Percentiles rank a stretch among this genome's conserved stretches.
Conservation (phyloP, 1,284 basidiomycete species). For the Cystobasidium slooffiae region DNA sequence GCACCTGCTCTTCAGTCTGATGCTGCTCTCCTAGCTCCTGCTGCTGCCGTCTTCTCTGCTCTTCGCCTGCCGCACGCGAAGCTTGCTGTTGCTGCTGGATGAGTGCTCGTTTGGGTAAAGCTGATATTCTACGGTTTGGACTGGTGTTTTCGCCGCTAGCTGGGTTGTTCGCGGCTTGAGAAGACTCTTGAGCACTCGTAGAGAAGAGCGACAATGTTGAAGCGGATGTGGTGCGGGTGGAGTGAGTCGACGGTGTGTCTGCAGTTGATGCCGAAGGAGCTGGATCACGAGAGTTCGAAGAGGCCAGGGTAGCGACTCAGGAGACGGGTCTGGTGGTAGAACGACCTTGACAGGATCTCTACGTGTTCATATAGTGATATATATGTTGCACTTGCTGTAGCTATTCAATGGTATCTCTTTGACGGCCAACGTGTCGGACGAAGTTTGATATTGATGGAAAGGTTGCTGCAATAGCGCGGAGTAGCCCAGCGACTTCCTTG, state of each 20-base stretch:
- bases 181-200: background rate
- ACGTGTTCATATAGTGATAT: too few species aligned
- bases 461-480: too few species aligned
- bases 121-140: slow-evolving; percentile 26
- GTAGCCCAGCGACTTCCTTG: too few species aligned
- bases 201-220: slow-evolving; percentile 28
- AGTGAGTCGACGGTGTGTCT: background rate
- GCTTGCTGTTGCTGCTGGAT: slow-evolving; percentile 38
- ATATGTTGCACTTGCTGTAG: too few species aligned
- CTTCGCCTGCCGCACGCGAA: slow-evolving; percentile 15
- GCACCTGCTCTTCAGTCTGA: slow-evolving; percentile 10
- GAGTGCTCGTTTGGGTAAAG: slow-evolving; percentile 33
- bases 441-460: too few species aligned
- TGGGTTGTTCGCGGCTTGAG: background rate
- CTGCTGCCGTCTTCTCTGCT: slow-evolving; percentile 16
- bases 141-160: background rate
- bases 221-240: slow-evolving; percentile 6
- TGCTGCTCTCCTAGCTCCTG: slow-evolving; percentile 12
- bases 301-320: background rate
- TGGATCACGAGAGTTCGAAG: background rate
- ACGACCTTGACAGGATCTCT: too few species aligned
- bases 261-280: background rate
- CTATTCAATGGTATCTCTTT: too few species aligned
- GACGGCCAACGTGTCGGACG: too few species aligned
- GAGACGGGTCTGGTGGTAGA: too few species aligned